phyloP scores from a whole-genome alignment of 768 basidiomycete species.

The Dentipellis sp. region DNA sequence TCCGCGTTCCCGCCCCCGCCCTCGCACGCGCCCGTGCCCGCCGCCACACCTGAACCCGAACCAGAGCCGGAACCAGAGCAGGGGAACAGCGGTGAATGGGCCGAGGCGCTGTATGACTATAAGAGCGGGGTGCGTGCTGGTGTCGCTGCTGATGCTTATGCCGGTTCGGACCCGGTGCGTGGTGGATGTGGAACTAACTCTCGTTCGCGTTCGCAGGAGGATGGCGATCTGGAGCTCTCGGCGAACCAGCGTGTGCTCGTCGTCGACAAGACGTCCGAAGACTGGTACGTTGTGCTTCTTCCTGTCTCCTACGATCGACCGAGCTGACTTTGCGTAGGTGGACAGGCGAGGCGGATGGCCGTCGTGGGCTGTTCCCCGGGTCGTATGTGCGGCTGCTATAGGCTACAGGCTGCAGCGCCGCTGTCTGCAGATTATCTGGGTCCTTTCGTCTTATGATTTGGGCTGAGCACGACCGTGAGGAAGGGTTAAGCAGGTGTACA shows the following conservation, averaged over 20 bases:
- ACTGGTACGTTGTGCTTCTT: constrained; percentile 45
- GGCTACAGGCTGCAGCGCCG: neutral
- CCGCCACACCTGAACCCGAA: neutral
- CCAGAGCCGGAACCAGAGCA: constrained; percentile 4
- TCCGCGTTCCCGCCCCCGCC: constrained; percentile 47
- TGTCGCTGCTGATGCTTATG: neutral
- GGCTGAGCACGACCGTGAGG: too few species aligned
- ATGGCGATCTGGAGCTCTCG: constrained; percentile 54
- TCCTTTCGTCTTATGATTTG: too few species aligned
- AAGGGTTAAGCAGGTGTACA: too few species aligned
- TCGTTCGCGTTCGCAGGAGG: constrained; percentile 36
- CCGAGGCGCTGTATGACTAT: constrained; percentile 71
- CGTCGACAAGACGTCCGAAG: constrained; percentile 58
- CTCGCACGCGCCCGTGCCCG: constrained; percentile 17
- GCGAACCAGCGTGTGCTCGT: constrained; percentile 53
- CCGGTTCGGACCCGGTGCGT: neutral
- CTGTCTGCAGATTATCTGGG: too few species aligned
- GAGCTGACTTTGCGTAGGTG: constrained; percentile 7
- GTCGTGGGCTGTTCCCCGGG: constrained; percentile 12
- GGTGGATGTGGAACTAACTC: neutral
- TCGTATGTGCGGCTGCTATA: constrained; percentile 11
- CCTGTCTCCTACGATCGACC: neutral
- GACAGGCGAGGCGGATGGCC: constrained; percentile 10
- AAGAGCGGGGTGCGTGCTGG: constrained; percentile 40
- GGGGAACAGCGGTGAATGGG: constrained; percentile 52